Evolutionary conservation across 2,329 filamentous ascomycete species (phyloP), one percentile per base, ranked within the genome.

Genomic region (Penicillium psychrosexuale): DNA sequence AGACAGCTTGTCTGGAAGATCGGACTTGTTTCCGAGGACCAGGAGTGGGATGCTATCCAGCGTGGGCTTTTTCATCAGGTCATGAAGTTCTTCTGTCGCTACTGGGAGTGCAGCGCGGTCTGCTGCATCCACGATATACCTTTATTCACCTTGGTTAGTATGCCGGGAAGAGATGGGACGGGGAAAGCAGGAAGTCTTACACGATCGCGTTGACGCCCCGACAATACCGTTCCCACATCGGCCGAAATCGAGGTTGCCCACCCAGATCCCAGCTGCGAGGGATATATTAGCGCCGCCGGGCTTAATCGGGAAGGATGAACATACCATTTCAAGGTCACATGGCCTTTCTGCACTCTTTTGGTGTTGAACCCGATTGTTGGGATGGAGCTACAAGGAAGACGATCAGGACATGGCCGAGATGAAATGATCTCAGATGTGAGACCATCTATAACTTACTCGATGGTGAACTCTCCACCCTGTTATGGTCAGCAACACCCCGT

Each of bases 171-270:
- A 3, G 3, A 17, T 27, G 30, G 12, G 28, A 15, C 12, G 17
- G 17, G 19, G 30, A n/a, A 31, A 28, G 5, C 13, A 42, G 13
- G 7, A 9, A 49, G 47, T 59, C 81, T 74, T 81, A 87, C 83
- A 99, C 90, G 66, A 99, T 97, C 65, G 93, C 93, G 77, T 96
- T 96, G 65, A 97, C 94, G 49, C 91, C 94, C 61, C 92, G 90
- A 77, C 94, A 97, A 75, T 99, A 99, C 70, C 94, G 84, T 80
- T 99, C 94, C 94, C 94, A 99, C 94, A 99, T 99, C 65, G 90
- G 90, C 69, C 94, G 89, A 79, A 97, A 99, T 63, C 93, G 85
- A 66, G 94, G 93, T 77, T 99, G 94, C 51, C 94, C 94, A 66
- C 94, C 94, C 61, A 99, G 85, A 78, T 99, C 94, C 94, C 94